Evolutionary conservation across 2,329 filamentous ascomycete species (phyloP).

Genomic region (Botrytis squamosa): DNA sequence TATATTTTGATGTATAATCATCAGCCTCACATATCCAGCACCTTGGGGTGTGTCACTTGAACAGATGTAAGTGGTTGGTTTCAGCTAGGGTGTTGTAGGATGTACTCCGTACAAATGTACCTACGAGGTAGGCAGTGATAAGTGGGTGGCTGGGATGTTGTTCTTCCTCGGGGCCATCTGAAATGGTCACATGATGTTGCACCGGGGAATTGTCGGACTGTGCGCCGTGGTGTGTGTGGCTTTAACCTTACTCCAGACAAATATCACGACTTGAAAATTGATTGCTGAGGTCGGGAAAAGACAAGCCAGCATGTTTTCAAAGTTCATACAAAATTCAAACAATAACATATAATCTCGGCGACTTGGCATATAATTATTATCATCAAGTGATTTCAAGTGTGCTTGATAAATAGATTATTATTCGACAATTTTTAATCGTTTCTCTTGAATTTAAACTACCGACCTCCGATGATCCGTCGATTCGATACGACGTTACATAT

Average conservation of each 20-base stretch:
- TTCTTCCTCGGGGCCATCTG: not conserved
- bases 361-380: not conserved
- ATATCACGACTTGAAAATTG: not conserved
- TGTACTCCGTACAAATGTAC: not conserved
- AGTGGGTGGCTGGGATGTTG: constrained; percentile 2
- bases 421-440: not conserved
- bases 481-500: constrained; percentile 22
- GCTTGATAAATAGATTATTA: not conserved
- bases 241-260: not conserved
- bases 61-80: not conserved
- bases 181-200: not conserved
- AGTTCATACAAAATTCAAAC: not conserved
- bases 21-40: constrained; percentile 16
- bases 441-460: not conserved
- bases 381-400: not conserved
- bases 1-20: not conserved
- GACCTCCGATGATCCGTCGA: constrained; percentile 3
- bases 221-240: not conserved
- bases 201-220: not conserved
- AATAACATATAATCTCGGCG: not conserved
- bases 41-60: not conserved
- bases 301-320: not conserved
- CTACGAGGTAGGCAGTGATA: not conserved
- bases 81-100: not conserved
- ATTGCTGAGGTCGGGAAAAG: no score